These are phyloP conservation scores for Mycena galopus DNA, from an alignment of 768 basidiomycete genomes.

Conservation along the genomic window DNA sequence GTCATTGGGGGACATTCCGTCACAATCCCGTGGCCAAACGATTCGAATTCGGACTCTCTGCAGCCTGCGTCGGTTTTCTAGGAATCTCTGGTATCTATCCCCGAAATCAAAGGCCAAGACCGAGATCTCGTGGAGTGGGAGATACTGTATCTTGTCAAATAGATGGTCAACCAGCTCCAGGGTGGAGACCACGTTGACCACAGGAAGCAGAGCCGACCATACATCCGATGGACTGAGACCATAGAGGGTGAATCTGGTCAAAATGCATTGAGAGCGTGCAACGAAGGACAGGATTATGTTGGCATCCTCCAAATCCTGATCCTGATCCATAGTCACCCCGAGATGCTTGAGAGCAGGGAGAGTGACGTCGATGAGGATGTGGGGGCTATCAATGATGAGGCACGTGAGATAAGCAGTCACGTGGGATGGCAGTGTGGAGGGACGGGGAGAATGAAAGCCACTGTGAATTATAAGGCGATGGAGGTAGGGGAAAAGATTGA, in stretches of 20 bases:
- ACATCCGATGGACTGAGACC: too few species aligned
- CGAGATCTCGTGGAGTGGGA: too few species aligned
- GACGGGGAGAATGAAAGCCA: too few species aligned
- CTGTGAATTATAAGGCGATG: background rate
- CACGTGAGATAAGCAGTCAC: background rate
- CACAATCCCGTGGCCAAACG: too few species aligned
- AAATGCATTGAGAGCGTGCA: background rate
- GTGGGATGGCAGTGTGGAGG: background rate
- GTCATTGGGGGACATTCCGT: too few species aligned
- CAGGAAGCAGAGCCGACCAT: background rate
- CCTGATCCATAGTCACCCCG: background rate
- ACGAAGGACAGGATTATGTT: background rate
- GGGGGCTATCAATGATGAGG: background rate
- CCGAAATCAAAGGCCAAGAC: too few species aligned
- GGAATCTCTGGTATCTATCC: too few species aligned
- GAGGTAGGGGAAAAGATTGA: background rate
- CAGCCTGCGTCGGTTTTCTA: too few species aligned
- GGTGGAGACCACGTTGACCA: background rate
- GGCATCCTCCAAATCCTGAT: background rate
- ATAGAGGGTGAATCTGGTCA: background rate
- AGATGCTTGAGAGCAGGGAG: constrained; percentile 6
- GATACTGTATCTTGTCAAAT: too few species aligned
- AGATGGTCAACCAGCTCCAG: background rate
- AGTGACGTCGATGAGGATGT: background rate
- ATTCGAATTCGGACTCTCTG: too few species aligned